Conservation (phyloP, 306 rosid species). For the Spatholobus suberectus region DNA sequence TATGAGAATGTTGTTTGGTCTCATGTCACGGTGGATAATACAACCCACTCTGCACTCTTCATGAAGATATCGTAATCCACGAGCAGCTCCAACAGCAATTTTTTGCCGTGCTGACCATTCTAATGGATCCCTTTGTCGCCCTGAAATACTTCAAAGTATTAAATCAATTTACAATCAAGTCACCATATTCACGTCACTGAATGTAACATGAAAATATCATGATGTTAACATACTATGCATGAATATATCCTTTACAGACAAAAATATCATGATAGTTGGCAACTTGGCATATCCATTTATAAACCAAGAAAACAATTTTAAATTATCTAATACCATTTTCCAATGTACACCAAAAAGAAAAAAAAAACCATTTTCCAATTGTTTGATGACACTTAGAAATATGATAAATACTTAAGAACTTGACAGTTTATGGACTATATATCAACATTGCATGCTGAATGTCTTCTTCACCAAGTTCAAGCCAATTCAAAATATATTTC, state of each 20-base stretch:
- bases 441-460: background rate
- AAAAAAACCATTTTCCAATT: background rate
- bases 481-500: slow-evolving; percentile 31
- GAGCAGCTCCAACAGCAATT: slow-evolving; percentile 96
- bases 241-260: background rate
- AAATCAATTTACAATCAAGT: slow-evolving; percentile 39
- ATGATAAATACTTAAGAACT: background rate
- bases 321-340: background rate
- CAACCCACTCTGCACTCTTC: slow-evolving; percentile 99
- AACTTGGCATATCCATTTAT: slow-evolving; percentile 2
- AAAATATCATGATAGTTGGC: background rate
- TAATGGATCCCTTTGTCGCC: slow-evolving; percentile 69
- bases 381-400: slow-evolving; percentile 14
- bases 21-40: slow-evolving; percentile 98
- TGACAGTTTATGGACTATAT: background rate
- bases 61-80: slow-evolving; percentile 95
- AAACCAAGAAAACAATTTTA: background rate
- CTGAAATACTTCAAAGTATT: slow-evolving; percentile 53
- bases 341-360: too few species aligned
- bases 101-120: slow-evolving; percentile 97
- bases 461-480: slow-evolving; percentile 2
- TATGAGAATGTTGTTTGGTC: slow-evolving; percentile 98
- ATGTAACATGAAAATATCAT: slow-evolving; percentile 1
- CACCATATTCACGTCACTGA: slow-evolving; percentile 12
- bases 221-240: slow-evolving; percentile 10